Percentiles rank a stretch among this genome's conserved stretches.
Evolutionary conservation across 495 filamentous ascomycete genomes (phyloP).

Genomic region (Aspergillus avenaceus): DNA sequence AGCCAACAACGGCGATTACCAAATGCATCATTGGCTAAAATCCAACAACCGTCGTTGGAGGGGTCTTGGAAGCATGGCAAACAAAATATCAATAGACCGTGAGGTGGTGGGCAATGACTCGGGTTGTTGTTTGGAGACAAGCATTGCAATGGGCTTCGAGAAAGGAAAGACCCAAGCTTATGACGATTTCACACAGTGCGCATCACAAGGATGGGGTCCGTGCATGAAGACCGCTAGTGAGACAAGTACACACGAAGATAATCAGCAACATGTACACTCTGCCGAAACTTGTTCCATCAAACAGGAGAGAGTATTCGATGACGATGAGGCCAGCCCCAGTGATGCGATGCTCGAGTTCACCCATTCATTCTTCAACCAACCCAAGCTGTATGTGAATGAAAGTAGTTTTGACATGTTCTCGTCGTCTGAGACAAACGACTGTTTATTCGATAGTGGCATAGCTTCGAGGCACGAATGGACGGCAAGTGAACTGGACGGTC

Average conservation of each 20-base stretch:
- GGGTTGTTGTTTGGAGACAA: conserved; percentile 3
- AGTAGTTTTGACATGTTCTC: conserved; percentile 6
- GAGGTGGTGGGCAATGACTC: background rate
- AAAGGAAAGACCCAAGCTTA: background rate
- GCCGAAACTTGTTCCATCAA: background rate
- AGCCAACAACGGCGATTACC: no score
- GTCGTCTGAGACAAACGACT: conserved; percentile 1
- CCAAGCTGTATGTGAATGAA: conserved; percentile 5
- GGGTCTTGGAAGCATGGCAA: conserved; percentile 2
- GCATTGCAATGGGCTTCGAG: background rate
- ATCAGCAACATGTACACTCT: background rate
- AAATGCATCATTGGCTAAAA: conserved; percentile 1
- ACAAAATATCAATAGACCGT: conserved; percentile 1
- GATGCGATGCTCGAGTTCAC: conserved; percentile 1
- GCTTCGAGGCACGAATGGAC: conserved; percentile 6
- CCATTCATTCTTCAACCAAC: conserved; percentile 9
- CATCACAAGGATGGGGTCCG: background rate
- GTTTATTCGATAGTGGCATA: background rate
- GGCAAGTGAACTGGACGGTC: background rate
- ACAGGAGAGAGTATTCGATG: background rate
- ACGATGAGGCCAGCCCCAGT: background rate
- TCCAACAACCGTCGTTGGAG: background rate
- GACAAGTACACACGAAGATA: background rate
- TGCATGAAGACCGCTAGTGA: background rate
- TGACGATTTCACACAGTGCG: conserved; percentile 3